Evolutionary conservation across 306 rosid genomes (phyloP).

Genomic region (Prosopis cineraria): DNA sequence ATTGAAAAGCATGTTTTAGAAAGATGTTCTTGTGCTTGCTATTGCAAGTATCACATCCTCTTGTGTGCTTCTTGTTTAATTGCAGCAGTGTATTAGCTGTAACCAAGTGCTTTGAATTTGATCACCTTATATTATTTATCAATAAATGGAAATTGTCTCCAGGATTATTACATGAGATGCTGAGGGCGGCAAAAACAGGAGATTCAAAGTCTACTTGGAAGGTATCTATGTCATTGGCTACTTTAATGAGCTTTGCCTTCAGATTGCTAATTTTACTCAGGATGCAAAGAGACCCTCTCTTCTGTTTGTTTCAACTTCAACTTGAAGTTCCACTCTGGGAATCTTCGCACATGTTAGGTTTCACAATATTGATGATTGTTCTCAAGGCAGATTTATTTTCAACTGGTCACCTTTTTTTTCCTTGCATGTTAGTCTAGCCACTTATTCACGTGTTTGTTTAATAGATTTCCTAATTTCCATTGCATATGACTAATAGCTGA

Average conservation of each 20-base stretch:
- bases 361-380: constrained; percentile 24
- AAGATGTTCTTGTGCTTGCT: constrained; percentile 16
- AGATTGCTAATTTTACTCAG: constrained; percentile 18
- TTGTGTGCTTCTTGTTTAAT: neutral
- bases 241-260: constrained; percentile 3
- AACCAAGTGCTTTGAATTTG: constrained; percentile 13
- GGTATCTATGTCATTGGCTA: constrained; percentile 52
- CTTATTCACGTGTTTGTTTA: constrained; percentile 19
- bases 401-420: neutral
- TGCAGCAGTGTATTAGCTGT: constrained; percentile 1
- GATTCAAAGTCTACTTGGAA: constrained; percentile 95
- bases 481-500: constrained; percentile 4
- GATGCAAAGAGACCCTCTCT: constrained; percentile 10
- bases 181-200: constrained; percentile 76
- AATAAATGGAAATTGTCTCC: constrained; percentile 27
- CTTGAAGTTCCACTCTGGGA: constrained; percentile 30
- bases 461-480: neutral
- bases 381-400: constrained; percentile 6
- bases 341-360: neutral
- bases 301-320: constrained; percentile 26
- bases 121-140: constrained; percentile 20
- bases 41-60: constrained; percentile 5
- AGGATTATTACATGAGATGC: constrained; percentile 94
- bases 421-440: neutral
- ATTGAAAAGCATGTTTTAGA: constrained; percentile 11